Conservation (phyloP, 2,329 filamentous ascomycete genomes). For the Plenodomus tracheiphilus region DNA sequence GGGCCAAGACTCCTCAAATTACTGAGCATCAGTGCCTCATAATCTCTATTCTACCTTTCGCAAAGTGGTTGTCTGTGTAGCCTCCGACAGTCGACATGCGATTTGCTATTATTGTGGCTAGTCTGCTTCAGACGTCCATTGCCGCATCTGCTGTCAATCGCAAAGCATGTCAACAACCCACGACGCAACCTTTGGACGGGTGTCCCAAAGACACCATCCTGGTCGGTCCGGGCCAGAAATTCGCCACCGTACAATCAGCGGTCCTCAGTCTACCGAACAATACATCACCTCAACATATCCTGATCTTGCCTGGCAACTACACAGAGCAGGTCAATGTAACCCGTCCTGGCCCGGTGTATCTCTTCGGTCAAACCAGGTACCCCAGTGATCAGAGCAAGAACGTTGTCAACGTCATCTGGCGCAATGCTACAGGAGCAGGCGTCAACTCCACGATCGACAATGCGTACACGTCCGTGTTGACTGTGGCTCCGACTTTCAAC, state of each 20-base stretch:
- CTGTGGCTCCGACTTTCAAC: constrained; percentile 66
- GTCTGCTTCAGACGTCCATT: constrained; percentile 17
- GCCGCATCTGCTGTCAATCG: constrained; percentile 21
- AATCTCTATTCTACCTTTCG: not conserved
- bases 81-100: constrained; percentile 15
- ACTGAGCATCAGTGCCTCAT: not conserved
- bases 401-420: constrained; percentile 62
- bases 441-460: constrained; percentile 58
- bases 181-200: constrained; percentile 41
- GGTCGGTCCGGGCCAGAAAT: constrained; percentile 28
- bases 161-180: constrained; percentile 44
- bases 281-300: constrained; percentile 56
- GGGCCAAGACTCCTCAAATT: not conserved
- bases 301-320: constrained; percentile 64
- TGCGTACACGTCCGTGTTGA: constrained; percentile 63
- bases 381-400: constrained; percentile 54
- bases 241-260: constrained; percentile 52
- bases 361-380: constrained; percentile 61
- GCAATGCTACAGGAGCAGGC: constrained; percentile 56
- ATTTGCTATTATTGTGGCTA: constrained; percentile 4
- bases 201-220: constrained; percentile 43
- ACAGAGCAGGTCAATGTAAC: constrained; percentile 69
- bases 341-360: constrained; percentile 61
- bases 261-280: constrained; percentile 53
- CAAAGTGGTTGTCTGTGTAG: not conserved